These are phyloP conservation scores for Mercurialis annua DNA, from an alignment of 345 rosid species.

Conservation along the genomic window DNA sequence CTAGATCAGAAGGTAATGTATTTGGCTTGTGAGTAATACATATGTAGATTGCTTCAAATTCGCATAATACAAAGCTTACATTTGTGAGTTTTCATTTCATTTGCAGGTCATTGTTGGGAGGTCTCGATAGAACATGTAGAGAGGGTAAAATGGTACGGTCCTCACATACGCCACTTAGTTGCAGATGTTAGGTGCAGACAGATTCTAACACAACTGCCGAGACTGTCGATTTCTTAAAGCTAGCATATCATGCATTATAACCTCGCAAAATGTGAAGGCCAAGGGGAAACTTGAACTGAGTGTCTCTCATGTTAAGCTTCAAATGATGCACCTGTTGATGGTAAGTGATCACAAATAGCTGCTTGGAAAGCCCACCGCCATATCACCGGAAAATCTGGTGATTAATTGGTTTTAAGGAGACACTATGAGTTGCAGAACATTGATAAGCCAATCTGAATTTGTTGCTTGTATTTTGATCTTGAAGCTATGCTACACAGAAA, in stretches of 20 bases:
- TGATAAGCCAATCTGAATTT: background rate
- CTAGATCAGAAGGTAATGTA: slow-evolving; percentile 66
- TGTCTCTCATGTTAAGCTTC: background rate
- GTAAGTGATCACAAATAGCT: background rate
- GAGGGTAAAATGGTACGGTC: slow-evolving; percentile 95
- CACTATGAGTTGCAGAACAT: no score
- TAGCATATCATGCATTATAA: background rate
- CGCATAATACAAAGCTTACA: background rate
- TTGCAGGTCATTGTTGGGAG: slow-evolving; percentile 71
- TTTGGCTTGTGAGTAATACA: background rate
- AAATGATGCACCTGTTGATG: background rate
- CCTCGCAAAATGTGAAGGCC: background rate
- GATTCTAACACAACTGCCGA: slow-evolving; percentile 3
- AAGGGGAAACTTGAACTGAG: background rate
- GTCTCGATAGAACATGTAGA: slow-evolving; percentile 62
- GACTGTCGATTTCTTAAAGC: background rate
- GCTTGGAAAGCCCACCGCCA: background rate
- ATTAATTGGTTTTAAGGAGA: no score
- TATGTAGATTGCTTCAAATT: background rate
- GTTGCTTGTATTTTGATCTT: no score
- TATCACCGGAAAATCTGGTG: no score
- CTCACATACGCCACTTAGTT: slow-evolving; percentile 87
- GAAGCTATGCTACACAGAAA: no score
- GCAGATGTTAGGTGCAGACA: slow-evolving; percentile 70
- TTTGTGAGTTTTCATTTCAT: slow-evolving; percentile 13